A percentile compares a stretch with the other conserved stretches of the same genome.
Conservation (phyloP, 2,329 filamentous ascomycete genomes). For the Rhynchosporium agropyri region DNA sequence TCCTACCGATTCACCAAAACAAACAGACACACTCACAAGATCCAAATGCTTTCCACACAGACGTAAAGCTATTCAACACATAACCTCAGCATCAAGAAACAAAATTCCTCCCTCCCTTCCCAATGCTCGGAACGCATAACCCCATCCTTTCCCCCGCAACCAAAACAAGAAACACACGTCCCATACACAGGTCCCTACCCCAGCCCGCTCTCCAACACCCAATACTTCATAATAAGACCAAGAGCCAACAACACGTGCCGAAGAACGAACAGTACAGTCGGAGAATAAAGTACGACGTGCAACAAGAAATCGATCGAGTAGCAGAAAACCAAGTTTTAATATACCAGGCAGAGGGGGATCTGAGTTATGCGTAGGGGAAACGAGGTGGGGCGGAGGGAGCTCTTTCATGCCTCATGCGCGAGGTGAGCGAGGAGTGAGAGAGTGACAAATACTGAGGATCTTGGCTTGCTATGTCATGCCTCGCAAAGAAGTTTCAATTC, state of each 20-base stretch:
- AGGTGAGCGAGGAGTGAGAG: not conserved
- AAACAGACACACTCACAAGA: too few relatives aligned
- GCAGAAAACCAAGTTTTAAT: not conserved
- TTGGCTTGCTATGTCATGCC: not conserved
- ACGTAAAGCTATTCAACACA: too few relatives aligned
- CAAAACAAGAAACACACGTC: not conserved
- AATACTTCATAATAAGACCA: not conserved
- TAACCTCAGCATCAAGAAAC: not conserved
- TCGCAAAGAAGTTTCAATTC: not conserved
- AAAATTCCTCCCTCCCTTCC: not conserved
- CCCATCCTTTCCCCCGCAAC: not conserved
- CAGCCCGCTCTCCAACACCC: not conserved
- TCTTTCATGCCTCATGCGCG: not conserved
- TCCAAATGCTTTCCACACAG: too few relatives aligned
- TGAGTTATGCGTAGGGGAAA: slow-evolving; percentile 7
- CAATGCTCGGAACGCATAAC: not conserved
- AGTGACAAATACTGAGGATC: not conserved
- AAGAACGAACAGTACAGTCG: slow-evolving; percentile 6
- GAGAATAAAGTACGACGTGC: slow-evolving; percentile 31
- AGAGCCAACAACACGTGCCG: not conserved
- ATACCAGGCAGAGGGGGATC: not conserved
- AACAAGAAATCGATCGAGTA: slow-evolving; percentile 13
- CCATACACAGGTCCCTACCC: not conserved
- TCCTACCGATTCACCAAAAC: too few relatives aligned
- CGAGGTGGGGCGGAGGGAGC: slow-evolving; percentile 14